phyloP scores from a whole-genome alignment of 345 rosid genomes.

The Conringia planisiliqua region DNA sequence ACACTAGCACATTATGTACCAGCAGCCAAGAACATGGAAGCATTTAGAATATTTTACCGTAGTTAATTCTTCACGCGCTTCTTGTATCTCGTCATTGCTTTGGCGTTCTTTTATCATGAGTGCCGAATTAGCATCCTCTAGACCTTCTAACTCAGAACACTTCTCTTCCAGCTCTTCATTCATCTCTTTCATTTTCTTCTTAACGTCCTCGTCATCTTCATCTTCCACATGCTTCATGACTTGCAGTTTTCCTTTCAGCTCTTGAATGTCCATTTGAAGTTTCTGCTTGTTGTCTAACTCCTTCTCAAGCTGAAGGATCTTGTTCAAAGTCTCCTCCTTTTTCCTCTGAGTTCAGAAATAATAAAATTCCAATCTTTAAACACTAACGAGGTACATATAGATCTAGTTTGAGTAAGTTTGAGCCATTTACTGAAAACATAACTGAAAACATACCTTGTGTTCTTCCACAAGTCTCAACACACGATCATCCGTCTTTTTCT shows the following conservation, averaged over 20 bases:
- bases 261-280: slow-evolving; percentile 84
- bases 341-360: slow-evolving; percentile 55
- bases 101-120: slow-evolving; percentile 38
- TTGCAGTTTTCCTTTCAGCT: slow-evolving; percentile 69
- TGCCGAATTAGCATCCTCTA: slow-evolving; percentile 10
- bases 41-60: slow-evolving; percentile 26
- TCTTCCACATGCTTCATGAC: slow-evolving; percentile 67
- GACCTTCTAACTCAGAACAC: slow-evolving; percentile 40
- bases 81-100: slow-evolving; percentile 42
- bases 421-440: slow-evolving; percentile 13
- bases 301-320: slow-evolving; percentile 63
- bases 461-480: slow-evolving; percentile 71
- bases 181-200: slow-evolving; percentile 69
- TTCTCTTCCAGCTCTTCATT: slow-evolving; percentile 52
- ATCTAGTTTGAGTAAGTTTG: not conserved
- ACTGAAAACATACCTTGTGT: slow-evolving; percentile 52
- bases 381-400: not conserved
- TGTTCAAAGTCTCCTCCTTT: slow-evolving; percentile 59
- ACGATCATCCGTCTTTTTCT: slow-evolving; percentile 71
- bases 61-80: slow-evolving; percentile 34
- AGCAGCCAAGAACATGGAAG: not conserved
- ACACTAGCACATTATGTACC: not conserved
- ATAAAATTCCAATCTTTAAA: not conserved
- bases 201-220: slow-evolving; percentile 62
- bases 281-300: slow-evolving; percentile 70